These are phyloP conservation scores for Yamadazyma nakazawae DNA, from an alignment of 805 yeast species.

Conservation along the genomic window DNA sequence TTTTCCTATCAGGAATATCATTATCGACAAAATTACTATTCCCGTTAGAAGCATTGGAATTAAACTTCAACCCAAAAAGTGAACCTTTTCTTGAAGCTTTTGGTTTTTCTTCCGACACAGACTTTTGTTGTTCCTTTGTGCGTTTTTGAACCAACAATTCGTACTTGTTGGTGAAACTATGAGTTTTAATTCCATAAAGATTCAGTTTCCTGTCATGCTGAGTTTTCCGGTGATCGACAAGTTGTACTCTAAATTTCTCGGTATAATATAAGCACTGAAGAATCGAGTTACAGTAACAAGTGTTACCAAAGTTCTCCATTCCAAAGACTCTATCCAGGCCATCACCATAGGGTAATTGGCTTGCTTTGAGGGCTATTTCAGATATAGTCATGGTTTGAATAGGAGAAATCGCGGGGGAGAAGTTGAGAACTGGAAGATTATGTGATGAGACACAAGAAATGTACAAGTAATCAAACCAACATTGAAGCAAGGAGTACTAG, in stretches of 20 bases:
- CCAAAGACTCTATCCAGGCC: slow-evolving; percentile 73
- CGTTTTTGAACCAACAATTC: slow-evolving; percentile 37
- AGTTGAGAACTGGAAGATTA: background rate
- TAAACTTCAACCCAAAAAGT: slow-evolving; percentile 40
- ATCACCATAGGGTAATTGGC: slow-evolving; percentile 46
- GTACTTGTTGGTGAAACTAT: slow-evolving; percentile 37
- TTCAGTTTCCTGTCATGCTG: slow-evolving; percentile 31
- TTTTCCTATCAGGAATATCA: slow-evolving; percentile 13
- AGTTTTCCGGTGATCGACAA: slow-evolving; percentile 27
- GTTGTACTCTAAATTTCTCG: slow-evolving; percentile 52
- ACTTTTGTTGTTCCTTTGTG: slow-evolving; percentile 27
- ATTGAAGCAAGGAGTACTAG: too few species aligned
- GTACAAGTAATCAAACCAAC: background rate
- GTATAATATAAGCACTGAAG: slow-evolving; percentile 83
- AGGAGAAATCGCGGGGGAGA: slow-evolving; percentile 4
- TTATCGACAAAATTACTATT: slow-evolving; percentile 5
- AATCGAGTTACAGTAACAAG: slow-evolving; percentile 93
- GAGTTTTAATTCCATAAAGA: slow-evolving; percentile 31
- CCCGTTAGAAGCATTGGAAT: slow-evolving; percentile 13
- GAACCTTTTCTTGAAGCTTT: slow-evolving; percentile 31
- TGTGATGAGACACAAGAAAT: background rate
- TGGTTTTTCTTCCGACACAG: slow-evolving; percentile 17
- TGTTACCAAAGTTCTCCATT: slow-evolving; percentile 82
- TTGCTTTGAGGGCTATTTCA: slow-evolving; percentile 5
- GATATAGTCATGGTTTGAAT: slow-evolving; percentile 10